These are phyloP conservation scores for Picochlorum sp. DNA, from an alignment of 139 green algal species.

Conservation along the genomic window DNA sequence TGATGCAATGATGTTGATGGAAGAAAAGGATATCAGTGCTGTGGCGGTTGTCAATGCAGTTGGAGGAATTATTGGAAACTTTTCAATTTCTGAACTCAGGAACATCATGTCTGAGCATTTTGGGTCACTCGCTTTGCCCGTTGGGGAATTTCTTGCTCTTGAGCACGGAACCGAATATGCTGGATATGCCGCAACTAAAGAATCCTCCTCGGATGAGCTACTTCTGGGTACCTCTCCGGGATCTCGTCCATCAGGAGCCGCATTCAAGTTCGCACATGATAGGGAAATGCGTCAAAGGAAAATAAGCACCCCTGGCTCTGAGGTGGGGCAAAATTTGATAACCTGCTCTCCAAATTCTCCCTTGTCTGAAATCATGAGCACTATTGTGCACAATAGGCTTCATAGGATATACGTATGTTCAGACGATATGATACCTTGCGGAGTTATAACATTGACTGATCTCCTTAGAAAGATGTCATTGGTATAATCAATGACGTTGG, in stretches of 20 bases:
- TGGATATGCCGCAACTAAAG: constrained; percentile 31
- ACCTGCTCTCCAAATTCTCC: constrained; percentile 29
- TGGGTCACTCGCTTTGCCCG: constrained; percentile 65
- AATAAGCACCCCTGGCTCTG: constrained; percentile 34
- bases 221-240: not conserved
- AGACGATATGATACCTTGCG: constrained; percentile 33
- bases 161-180: constrained; percentile 55
- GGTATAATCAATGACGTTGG: constrained; percentile 6
- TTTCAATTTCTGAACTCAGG: constrained; percentile 49
- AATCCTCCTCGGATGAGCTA: not conserved
- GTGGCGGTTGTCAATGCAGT: constrained; percentile 40
- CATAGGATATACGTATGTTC: constrained; percentile 72
- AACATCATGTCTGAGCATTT: constrained; percentile 49
- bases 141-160: constrained; percentile 74
- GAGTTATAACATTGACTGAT: constrained; percentile 70
- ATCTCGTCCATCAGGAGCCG: constrained; percentile 13
- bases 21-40: constrained; percentile 24
- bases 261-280: constrained; percentile 36
- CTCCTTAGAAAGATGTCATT: constrained; percentile 35
- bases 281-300: constrained; percentile 24
- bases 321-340: constrained; percentile 58
- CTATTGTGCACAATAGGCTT: constrained; percentile 48
- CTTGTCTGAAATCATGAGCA: constrained; percentile 48
- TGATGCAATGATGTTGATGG: constrained; percentile 51
- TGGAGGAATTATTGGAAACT: constrained; percentile 50